Base-by-base conservation (phyloP, 129 eudicot genomes). In the Calendula officinalis region DNA sequence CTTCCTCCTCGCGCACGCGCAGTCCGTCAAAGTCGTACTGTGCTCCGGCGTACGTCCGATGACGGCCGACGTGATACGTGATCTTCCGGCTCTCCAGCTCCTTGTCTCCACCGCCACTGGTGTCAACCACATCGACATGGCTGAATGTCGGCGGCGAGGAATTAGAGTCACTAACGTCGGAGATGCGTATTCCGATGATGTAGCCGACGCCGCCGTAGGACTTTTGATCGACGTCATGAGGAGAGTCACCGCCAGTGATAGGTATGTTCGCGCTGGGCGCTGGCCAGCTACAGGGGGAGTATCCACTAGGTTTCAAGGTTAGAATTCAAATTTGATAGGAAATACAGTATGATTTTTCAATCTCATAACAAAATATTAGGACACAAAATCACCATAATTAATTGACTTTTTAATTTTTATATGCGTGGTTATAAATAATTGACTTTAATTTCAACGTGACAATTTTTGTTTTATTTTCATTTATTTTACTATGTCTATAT, bases 131-230 rank as follows among this genome's bases (percentile, higher is more conserved):
- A 69, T 69, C 3, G 67, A 69, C 8, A 17, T 69, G 75, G 67
- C n/a, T 0, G 75, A 69, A 59, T 69, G 67, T 47, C 66, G 56
- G 33, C 54, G 55, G 10, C 58, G 67, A 0, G 59, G 59, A 27
- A 56, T 36, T 56, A 52, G 49, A 50, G 77, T 72, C 3, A 34
- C 71, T 22, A 72, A 71, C 10, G 8, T 55, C 0, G 69, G 53
- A 3, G 76, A 71, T 71, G 11, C 50, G 69, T 61, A 61, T 62
- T 62, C 76, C 5, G 76, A 71, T 33, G 76, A 72, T 64, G 77
- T 72, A 3, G 77, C 71, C 17, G 71, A 72, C 12, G 77, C 10
- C 10, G 70, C 76, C 10, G 69, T 71, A 1, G 76, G 69, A 32
- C 63, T 71, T 15, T 51, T 71, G 63, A 62, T 71, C 8, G 76